Evolutionary conservation across 2,329 filamentous ascomycete species (phyloP), one percentile per base, ranked within the genome.

Genomic region (Paecilomyces niveus): DNA sequence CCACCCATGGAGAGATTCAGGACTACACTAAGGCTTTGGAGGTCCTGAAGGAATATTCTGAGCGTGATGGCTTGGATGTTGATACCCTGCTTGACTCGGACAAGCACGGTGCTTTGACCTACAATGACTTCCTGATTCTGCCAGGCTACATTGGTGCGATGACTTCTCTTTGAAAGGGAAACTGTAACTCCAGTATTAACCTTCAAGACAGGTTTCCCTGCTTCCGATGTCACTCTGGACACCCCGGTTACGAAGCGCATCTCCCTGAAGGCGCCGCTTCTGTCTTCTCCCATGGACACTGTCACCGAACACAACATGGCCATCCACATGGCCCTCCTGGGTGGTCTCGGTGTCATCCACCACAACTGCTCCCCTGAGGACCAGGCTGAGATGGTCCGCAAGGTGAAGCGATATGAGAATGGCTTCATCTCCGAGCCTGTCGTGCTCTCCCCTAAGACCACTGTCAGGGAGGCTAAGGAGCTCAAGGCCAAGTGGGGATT

Each of bases 261-360:
- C 77, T 87, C 90, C 35, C 83, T 99, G 74, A 99, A 97, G 85
- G 95, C 92, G 6, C 94, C 94, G 61, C 92, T 99, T 71, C 85
- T 97, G 65, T 99, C 94, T 53, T 97, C 94, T 45, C 94, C 95
- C 70, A 99, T 99, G 94, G 94, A 99, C 81, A 99, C 94, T 9
- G 94, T 99, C 74, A 99, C 95, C 51, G 94, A 99, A 81, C 90
- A 96, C 80, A 93, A 96, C 76, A 99, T 99, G 95, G 95, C 94
- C 64, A 97, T 99, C 69, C 90, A 97, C 80, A 96, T 83, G 74
- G 79, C 80, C 45, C 74, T 83, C 54, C 75, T 82, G 52, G 79
- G 80, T 68, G 81, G 81, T 57, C 71, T 83, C 3, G 81, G 94
- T 79, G 92, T 99, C 68, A 96, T 99, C 67, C 94, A 99, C 83